Base-by-base conservation (phyloP, 257 asterid genomes). In the Rubia yunnanensis region DNA sequence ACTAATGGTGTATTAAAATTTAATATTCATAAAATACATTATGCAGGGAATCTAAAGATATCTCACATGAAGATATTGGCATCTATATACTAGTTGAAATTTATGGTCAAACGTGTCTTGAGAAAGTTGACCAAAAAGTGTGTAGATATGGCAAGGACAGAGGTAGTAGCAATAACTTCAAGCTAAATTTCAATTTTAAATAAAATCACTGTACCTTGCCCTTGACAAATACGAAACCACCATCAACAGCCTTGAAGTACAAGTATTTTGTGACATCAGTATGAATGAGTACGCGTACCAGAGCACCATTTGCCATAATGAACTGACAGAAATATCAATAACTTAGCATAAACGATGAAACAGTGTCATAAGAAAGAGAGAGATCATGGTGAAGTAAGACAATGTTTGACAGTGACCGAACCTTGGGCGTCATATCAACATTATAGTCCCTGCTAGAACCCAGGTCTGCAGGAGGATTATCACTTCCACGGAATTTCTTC, bases 371-470 rank as follows among this genome's bases (percentile, higher is more conserved):
- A 49, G 59, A 11, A 70, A 17, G 36, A 23, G 28, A 14, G 11
- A 8, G 9, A 23, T 28, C n/a, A 5, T 39, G 13, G 54, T 22
- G 46, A 13, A 7, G n/a, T 8, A 65, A 5, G 65, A 1, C 15
- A 35, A 60, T 14, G 41, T 64, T 66, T 71, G 58, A 57, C 49
- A 52, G 41, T 56, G 41, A 53, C 35, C 46, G 71, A 67, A 92
- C 98, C 98, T 92, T 92, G 20, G 98, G 98, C 57, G 84, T 81
- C 98, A 92, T 92, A 85, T 92, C 98, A 49, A 92, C 98, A 54
- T 89, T 92, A 70, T 87, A 92, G 65, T 92, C 98, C 81, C 95
- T 84, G 77, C 96, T 89, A 41, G 97, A 76, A 61, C 98, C 98
- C 85, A 92, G 75, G 58, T 79, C 79, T 31, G 84, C 86, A 41